Evolutionary conservation across 768 basidiomycete species (phyloP), one percentile per base, ranked within the genome.

Genomic region (Leccinum imitatum): DNA sequence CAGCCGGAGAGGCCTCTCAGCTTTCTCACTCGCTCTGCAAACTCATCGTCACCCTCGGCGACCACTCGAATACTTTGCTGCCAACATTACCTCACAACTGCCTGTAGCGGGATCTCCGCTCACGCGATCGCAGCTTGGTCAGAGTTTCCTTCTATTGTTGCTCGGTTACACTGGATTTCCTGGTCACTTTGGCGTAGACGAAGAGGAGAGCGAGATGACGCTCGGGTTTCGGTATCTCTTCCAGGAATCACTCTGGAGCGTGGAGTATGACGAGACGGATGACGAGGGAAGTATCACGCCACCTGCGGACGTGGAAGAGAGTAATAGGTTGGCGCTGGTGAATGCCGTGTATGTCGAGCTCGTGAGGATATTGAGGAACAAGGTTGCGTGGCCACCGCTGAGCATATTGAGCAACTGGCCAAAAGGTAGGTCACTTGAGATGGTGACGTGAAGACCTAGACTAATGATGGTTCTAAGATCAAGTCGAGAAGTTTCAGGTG

Each of bases 161-260:
- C 74, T 97, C 19, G 80, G 85, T 17, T 89, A 90, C 61, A 92
- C 91, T 0, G 87, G 85, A 78, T 74, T 84, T 9, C 84, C 87
- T 0, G 93, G 92, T 0, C 85, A 84, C 61, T 92, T 87, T 67
- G 91, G 90, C 1, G 81, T 84, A 0, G 94, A 95, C 51, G 95
- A 95, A 70, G 90, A 92, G 54, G 87, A 91, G 68, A 94, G 91
- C 66, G 93, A 95, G 73, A 82, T 89, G 79, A 90, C 90, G 3
- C 81, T 96, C 3, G 85, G 85, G 1, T 95, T 95, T 67, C 96
- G 95, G 90, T 95, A 93, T 63, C 77, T 92, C 41, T 83, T 96
- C 58, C 94, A 96, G 72, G 95, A 98, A 69, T 85, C 91, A 1
- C 71, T 93, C 25, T 93, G 91, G 91, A 80, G 77, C 37, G 80